phyloP scores from a whole-genome alignment of 176 grass and related monocot genomes.

The Bolboschoenus planiculmis region DNA sequence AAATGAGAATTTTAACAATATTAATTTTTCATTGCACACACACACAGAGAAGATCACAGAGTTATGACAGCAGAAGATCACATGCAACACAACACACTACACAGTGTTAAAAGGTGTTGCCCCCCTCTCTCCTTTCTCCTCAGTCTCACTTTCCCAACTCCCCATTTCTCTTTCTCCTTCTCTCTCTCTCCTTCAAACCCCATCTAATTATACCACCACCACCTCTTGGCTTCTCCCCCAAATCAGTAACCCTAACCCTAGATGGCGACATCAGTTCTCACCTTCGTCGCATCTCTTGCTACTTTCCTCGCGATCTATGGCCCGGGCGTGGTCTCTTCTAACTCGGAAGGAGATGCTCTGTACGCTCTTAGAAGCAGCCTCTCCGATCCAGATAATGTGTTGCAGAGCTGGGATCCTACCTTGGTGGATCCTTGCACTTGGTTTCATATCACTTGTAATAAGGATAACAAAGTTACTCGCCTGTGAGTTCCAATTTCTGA shows the following conservation, averaged over 20 bases:
- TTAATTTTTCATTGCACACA: no score
- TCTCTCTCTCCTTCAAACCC: background rate
- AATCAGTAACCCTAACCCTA: conserved; percentile 20
- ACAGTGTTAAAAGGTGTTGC: conserved; percentile 1
- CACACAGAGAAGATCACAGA: background rate
- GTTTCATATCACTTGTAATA: conserved; percentile 49
- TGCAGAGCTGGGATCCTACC: conserved; percentile 44
- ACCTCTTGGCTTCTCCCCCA: background rate
- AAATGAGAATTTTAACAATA: no score
- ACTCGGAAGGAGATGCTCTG: conserved; percentile 44
- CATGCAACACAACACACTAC: no score
- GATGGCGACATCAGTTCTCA: conserved; percentile 9
- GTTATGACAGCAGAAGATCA: no score
- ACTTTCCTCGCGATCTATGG: conserved; percentile 3
- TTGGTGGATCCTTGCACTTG: conserved; percentile 49
- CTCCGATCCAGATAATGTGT: conserved; percentile 34
- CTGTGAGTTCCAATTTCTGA: conserved; percentile 26
- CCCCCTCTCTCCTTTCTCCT: background rate
- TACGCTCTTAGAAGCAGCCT: conserved; percentile 29
- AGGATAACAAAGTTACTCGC: conserved; percentile 39
- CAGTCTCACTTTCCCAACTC: conserved; percentile 1
- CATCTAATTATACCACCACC: background rate
- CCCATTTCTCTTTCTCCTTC: background rate
- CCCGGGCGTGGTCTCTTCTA: conserved; percentile 13
- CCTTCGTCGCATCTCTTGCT: conserved; percentile 5